These are phyloP conservation scores for Talaromyces rugulosus DNA, from an alignment of 2,329 filamentous ascomycete genomes.

Conservation along the genomic window DNA sequence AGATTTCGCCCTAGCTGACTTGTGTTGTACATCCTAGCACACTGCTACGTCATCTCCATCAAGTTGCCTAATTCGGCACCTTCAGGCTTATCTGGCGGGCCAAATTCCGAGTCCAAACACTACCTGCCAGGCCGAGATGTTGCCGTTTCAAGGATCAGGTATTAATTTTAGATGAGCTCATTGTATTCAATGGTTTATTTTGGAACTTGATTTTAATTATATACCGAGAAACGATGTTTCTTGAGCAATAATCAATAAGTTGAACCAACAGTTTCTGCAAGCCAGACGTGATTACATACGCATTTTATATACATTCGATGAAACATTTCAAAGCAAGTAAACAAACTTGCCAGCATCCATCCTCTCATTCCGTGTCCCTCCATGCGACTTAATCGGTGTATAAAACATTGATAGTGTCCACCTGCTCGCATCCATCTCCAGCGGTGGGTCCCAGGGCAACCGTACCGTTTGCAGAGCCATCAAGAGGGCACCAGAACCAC, in stretches of 20 bases:
- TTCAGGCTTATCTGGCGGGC: background rate
- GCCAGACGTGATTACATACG: too few relatives aligned
- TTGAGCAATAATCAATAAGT: too few relatives aligned
- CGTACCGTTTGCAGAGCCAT: background rate
- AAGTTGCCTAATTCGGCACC: background rate
- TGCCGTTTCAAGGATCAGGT: background rate
- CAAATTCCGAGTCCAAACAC: background rate
- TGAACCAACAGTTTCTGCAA: too few relatives aligned
- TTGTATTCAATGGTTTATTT: too few relatives aligned
- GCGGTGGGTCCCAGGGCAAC: background rate
- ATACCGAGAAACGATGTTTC: too few relatives aligned
- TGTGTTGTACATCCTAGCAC: background rate
- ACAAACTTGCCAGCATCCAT: too few relatives aligned
- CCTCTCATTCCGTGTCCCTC: too few relatives aligned
- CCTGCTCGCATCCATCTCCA: background rate
- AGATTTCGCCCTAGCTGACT: background rate
- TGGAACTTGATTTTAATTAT: too few relatives aligned
- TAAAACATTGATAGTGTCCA: background rate
- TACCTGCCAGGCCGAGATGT: slow-evolving; percentile 1
- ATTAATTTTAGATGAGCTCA: background rate
- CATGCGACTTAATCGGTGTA: background rate
- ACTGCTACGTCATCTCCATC: background rate
- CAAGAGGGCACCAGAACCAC: background rate
- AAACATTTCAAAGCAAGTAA: too few relatives aligned
- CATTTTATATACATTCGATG: too few relatives aligned